phyloP scores from a whole-genome alignment of 2,329 filamentous ascomycete species.

The Grosmannia serpens region DNA sequence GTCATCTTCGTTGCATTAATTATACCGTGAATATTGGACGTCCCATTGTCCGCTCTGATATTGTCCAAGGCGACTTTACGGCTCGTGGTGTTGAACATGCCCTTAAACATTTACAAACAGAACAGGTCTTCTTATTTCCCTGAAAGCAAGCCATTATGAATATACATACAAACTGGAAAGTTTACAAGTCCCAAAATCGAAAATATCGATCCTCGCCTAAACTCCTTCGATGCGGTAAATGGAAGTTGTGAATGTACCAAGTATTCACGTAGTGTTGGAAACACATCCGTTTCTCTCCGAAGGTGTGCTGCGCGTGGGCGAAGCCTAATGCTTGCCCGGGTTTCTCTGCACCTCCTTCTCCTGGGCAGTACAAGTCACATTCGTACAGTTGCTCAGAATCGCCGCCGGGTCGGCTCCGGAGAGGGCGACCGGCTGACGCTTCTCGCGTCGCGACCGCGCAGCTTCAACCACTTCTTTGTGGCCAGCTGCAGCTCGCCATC shows the following conservation, averaged over 20 bases:
- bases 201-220: background rate
- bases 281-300: constrained; percentile 22
- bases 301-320: no score
- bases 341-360: background rate
- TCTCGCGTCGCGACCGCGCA: constrained; percentile 71
- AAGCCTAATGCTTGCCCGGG: no score
- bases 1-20: no score
- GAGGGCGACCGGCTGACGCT: constrained; percentile 74
- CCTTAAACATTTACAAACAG: background rate
- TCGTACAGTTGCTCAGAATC: constrained; percentile 33
- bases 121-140: background rate
- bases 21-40: no score
- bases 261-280: constrained; percentile 25
- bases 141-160: background rate
- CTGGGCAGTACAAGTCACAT: no score
- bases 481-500: constrained; percentile 76
- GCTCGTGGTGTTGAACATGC: no score
- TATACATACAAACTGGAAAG: background rate
- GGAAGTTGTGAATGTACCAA: background rate
- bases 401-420: constrained; percentile 68
- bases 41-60: no score
- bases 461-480: constrained; percentile 94
- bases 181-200: background rate
- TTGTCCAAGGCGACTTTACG: no score
- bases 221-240: background rate